Evolutionary conservation across 2,329 filamentous ascomycete genomes (phyloP), one percentile per base, ranked within the genome.

Genomic region (Boeremia exigua): DNA sequence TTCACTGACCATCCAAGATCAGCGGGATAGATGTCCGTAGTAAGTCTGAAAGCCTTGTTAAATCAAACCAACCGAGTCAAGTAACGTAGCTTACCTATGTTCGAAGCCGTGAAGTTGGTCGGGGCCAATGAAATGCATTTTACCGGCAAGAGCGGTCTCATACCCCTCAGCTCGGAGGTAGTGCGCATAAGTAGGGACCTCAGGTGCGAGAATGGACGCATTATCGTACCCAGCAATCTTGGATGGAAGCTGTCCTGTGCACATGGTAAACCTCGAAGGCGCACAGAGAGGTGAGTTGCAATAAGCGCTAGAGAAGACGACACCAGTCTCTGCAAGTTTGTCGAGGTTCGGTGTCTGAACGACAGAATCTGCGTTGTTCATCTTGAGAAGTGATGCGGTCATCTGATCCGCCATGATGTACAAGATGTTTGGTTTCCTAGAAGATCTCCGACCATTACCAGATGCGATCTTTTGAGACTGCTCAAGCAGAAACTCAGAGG

Each of bases 371-470:
- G 88, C 84, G 76, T 97, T 93, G 81, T 97, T 92, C 81, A 96
- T 94, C 80, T 92, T 94, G 65, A 97, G 86, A 66, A 93, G 84
- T 15, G 93, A 93, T 27, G 93, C 93, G 15, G 93, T 90, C 75
- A 97, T 86, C 80, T 97, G 93, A 78, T 97, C 93, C 50, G 93
- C 93, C 92, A 97, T 96, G 79, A 97, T 96, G 81, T 95, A 96
- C 42, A 93, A 82, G 65, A 94, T 90, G 77, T 93, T 93, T 58
- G 89, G 89, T 73, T 83, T 83, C 45, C 66, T 72, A 6, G 61
- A 36, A 15, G 52, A 25, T 19, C 55, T 48, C 7, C 58, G 50
- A 14, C 46, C 42, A 12, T 19, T 23, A 1, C 61, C 61, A 10
- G 66, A 61, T 7, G 64, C 70, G 53, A 66, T 69, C 42, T 62